A percentile compares a stretch with the other conserved stretches of the same genome.
Conservation (phyloP, 192 early-diverging fungal species). For the Podila clonocystis region DNA sequence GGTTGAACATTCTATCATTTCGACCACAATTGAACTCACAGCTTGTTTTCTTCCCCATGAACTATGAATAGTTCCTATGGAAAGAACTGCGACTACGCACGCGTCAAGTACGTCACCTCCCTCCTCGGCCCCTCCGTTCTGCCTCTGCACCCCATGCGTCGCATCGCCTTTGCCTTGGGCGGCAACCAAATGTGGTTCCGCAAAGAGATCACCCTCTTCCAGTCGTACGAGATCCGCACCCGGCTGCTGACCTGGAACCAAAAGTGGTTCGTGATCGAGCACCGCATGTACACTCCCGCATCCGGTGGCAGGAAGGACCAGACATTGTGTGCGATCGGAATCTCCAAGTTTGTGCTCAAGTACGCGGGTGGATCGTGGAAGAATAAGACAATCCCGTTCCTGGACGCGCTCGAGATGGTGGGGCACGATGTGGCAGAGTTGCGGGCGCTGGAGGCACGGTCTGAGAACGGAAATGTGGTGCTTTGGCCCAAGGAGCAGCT, state of each 20-base stretch:
- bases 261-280: slow-evolving; percentile 62
- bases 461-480: slow-evolving; percentile 33
- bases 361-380: slow-evolving; percentile 37
- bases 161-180: slow-evolving; percentile 42
- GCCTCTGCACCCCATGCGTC: slow-evolving; percentile 38
- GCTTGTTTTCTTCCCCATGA: neutral
- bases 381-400: slow-evolving; percentile 51
- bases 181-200: slow-evolving; percentile 58
- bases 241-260: slow-evolving; percentile 58
- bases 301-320: neutral
- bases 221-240: slow-evolving; percentile 55
- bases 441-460: slow-evolving; percentile 25
- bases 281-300: slow-evolving; percentile 48
- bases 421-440: slow-evolving; percentile 40
- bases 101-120: slow-evolving; percentile 51
- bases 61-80: slow-evolving; percentile 25
- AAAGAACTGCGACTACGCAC: slow-evolving; percentile 43
- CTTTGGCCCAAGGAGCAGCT: slow-evolving; percentile 44
- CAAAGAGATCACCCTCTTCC: slow-evolving; percentile 58
- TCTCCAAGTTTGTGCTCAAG: slow-evolving; percentile 51
- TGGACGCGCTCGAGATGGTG: slow-evolving; percentile 49
- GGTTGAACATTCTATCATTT: neutral
- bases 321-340: slow-evolving; percentile 38
- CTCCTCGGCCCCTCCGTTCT: slow-evolving; percentile 41
- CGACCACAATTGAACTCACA: neutral